phyloP scores from a whole-genome alignment of 768 basidiomycete genomes.

The Pilatotrama ljubarskyi region DNA sequence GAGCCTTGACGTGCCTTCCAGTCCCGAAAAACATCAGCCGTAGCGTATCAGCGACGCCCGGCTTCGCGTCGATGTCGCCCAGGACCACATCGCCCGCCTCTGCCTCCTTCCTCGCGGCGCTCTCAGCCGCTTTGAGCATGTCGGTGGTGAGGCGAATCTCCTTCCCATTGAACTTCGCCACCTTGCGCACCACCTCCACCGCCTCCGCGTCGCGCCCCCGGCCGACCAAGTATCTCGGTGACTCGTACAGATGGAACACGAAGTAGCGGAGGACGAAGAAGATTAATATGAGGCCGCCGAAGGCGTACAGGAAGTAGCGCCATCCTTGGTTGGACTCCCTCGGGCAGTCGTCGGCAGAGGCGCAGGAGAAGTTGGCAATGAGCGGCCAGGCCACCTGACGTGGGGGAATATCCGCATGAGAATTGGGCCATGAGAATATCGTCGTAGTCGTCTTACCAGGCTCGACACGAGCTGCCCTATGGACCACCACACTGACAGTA shows the following conservation, averaged over 20 bases:
- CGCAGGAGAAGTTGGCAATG: constrained; percentile 66
- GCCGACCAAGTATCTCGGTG: constrained; percentile 72
- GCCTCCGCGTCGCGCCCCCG: constrained; percentile 66
- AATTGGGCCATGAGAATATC: too few relatives aligned
- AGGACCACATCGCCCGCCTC: constrained; percentile 19
- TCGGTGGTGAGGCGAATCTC: constrained; percentile 50
- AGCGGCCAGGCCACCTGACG: constrained; percentile 72
- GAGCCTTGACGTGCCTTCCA: constrained; percentile 43
- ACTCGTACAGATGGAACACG: constrained; percentile 65
- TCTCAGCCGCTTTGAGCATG: constrained; percentile 38
- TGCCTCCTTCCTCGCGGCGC: not conserved
- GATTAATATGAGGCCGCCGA: constrained; percentile 69
- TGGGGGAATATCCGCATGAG: not conserved
- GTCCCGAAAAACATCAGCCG: constrained; percentile 31
- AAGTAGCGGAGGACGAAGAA: constrained; percentile 65
- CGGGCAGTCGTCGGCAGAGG: constrained; percentile 39
- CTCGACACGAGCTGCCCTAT: constrained; percentile 68
- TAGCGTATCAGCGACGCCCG: constrained; percentile 41
- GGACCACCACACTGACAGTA: constrained; percentile 81
- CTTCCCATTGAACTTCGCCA: constrained; percentile 62
- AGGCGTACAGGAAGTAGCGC: constrained; percentile 70
- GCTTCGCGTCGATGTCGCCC: constrained; percentile 39
- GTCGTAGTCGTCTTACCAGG: constrained; percentile 40
- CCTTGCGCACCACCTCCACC: constrained; percentile 58
- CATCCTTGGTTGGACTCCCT: constrained; percentile 64